Percentiles rank a stretch among this genome's conserved stretches.
These are phyloP conservation scores for Sisymbrium altissimum DNA, from an alignment of 345 rosid species.

Conservation along the genomic window DNA sequence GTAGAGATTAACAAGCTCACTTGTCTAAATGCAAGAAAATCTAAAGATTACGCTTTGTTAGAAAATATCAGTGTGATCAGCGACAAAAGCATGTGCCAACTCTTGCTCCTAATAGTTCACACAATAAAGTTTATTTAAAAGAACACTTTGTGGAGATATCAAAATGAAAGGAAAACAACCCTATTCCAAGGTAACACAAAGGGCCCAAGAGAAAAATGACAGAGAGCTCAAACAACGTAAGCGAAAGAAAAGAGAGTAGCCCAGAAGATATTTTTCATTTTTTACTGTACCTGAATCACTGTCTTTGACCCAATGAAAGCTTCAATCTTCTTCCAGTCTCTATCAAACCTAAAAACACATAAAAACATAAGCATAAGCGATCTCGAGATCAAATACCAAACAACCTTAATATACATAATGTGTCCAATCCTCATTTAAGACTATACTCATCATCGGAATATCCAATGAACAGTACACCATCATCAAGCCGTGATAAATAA, in stretches of 20 bases:
- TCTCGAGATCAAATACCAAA: background rate
- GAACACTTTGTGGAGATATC: background rate
- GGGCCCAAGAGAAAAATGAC: slow-evolving; percentile 9
- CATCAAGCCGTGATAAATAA: background rate
- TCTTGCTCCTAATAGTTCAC: slow-evolving; percentile 6
- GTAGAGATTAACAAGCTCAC: slow-evolving; percentile 1
- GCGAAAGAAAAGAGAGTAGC: background rate
- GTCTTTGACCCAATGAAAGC: slow-evolving; percentile 89
- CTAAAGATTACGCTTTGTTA: background rate
- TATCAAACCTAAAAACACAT: slow-evolving; percentile 59
- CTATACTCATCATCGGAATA: background rate
- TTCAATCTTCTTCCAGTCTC: slow-evolving; percentile 94
- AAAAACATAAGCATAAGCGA: slow-evolving; percentile 8
- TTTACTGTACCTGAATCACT: slow-evolving; percentile 64
- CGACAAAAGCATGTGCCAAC: slow-evolving; percentile 16
- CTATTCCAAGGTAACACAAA: slow-evolving; percentile 8
- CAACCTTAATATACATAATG: background rate
- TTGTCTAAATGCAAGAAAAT: slow-evolving; percentile 1
- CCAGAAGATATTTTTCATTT: background rate
- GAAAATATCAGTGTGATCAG: background rate
- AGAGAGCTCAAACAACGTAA: background rate
- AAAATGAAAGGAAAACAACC: slow-evolving; percentile 18
- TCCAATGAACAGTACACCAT: background rate
- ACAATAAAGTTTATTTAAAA: background rate
- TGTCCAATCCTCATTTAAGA: background rate